Evolutionary conservation across 306 rosid species (phyloP).

Genomic region (Datisca glomerata): DNA sequence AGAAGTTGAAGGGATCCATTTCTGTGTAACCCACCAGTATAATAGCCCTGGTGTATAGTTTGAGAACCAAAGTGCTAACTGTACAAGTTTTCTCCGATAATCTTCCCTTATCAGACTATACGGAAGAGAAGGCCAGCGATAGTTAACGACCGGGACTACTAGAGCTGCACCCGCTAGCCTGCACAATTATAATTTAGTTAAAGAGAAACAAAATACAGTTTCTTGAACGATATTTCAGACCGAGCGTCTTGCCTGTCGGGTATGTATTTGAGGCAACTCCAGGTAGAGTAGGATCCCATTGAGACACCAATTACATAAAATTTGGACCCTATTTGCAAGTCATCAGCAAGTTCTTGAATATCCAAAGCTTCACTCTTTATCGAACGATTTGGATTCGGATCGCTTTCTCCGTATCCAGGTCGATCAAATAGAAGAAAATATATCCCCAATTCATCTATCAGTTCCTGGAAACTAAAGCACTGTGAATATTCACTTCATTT

Average conservation of each 20-base stretch:
- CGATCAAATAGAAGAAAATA: slow-evolving; percentile 69
- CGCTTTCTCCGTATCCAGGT: slow-evolving; percentile 94
- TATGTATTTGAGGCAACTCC: slow-evolving; percentile 85
- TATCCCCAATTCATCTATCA: slow-evolving; percentile 60
- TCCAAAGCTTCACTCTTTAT: slow-evolving; percentile 73
- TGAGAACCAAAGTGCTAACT: slow-evolving; percentile 46
- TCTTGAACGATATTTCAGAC: slow-evolving; percentile 4
- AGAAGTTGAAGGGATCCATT: slow-evolving; percentile 90
- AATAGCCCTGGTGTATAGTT: slow-evolving; percentile 44
- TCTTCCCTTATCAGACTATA: slow-evolving; percentile 46
- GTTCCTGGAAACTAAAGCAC: slow-evolving; percentile 40
- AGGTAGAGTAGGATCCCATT: slow-evolving; percentile 76
- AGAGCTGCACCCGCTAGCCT: slow-evolving; percentile 81
- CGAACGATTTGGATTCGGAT: slow-evolving; percentile 66
- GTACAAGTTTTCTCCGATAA: slow-evolving; percentile 46
- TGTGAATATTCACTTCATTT: neutral
- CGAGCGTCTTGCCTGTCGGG: slow-evolving; percentile 55
- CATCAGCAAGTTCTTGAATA: slow-evolving; percentile 79
- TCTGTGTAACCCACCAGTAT: slow-evolving; percentile 79
- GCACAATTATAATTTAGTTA: slow-evolving; percentile 21
- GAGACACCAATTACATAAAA: slow-evolving; percentile 83
- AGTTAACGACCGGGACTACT: slow-evolving; percentile 72
- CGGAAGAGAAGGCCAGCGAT: slow-evolving; percentile 84
- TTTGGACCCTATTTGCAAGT: slow-evolving; percentile 52
- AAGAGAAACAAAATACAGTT: neutral